Evolutionary conservation across 352 stramenopile genomes (phyloP).

Genomic region (Pythium utonaiense): DNA sequence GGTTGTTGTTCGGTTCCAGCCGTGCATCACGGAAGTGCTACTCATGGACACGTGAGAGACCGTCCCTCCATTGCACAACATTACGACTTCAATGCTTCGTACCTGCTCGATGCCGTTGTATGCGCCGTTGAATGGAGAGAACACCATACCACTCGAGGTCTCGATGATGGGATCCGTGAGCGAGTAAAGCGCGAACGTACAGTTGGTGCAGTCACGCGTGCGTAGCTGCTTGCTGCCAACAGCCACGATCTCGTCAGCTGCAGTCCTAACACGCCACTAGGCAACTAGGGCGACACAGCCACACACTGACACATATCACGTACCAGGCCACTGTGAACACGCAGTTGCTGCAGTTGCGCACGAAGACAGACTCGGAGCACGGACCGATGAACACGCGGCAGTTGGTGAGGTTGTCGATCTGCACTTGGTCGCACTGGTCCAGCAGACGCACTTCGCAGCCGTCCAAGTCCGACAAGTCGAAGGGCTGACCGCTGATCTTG

Average conservation of each 20-base stretch:
- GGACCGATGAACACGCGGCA: slow-evolving; percentile 87
- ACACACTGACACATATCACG: too few relatives aligned
- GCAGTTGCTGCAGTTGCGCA: slow-evolving; percentile 89
- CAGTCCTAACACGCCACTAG: too few relatives aligned
- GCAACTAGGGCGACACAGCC: too few relatives aligned
- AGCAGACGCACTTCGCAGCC: slow-evolving; percentile 82
- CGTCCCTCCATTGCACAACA: too few relatives aligned
- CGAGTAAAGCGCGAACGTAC: slow-evolving; percentile 86
- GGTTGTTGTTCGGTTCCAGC: slow-evolving; percentile 83
- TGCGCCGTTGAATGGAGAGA: slow-evolving; percentile 87
- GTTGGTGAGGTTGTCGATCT: slow-evolving; percentile 87
- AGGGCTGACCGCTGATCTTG: slow-evolving; percentile 84
- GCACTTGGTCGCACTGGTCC: slow-evolving; percentile 88
- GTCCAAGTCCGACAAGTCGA: slow-evolving; percentile 82
- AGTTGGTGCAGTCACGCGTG: slow-evolving; percentile 79
- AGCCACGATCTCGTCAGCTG: background rate
- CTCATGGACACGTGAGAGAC: background rate
- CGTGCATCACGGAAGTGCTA: slow-evolving; percentile 70
- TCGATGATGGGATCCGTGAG: slow-evolving; percentile 92
- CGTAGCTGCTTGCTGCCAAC: slow-evolving; percentile 83
- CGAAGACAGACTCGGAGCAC: slow-evolving; percentile 87
- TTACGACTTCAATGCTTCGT: background rate
- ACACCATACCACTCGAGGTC: slow-evolving; percentile 79
- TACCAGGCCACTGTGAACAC: slow-evolving; percentile 87
- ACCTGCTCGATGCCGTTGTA: slow-evolving; percentile 70